These are phyloP conservation scores for Sordariomycetes sp. DNA, from an alignment of 2,329 filamentous ascomycete genomes.

Conservation along the genomic window DNA sequence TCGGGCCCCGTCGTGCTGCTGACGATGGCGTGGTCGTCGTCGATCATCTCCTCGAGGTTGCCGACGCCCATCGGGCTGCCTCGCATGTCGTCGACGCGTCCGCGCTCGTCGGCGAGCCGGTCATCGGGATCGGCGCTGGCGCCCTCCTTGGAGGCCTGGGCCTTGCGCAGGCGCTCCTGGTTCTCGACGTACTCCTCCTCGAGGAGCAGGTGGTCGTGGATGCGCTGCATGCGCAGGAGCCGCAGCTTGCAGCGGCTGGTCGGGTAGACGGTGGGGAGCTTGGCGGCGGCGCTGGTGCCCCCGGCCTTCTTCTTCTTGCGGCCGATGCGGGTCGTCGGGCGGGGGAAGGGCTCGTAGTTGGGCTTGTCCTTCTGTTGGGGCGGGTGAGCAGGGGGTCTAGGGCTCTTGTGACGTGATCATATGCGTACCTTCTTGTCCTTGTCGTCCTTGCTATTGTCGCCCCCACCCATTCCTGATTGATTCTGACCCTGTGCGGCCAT, in stretches of 20 bases:
- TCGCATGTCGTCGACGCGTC: conserved; percentile 94
- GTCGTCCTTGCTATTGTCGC: conserved; percentile 65
- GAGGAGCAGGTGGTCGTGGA: conserved; percentile 91
- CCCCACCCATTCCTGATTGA: conserved; percentile 74
- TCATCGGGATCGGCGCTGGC: conserved; percentile 67
- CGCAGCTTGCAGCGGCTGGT: conserved; percentile 96
- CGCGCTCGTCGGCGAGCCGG: conserved; percentile 86
- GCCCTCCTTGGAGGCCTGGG: conserved; percentile 69
- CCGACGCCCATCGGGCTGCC: conserved; percentile 98
- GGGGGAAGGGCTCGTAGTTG: conserved; percentile 97
- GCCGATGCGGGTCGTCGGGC: conserved; percentile 91
- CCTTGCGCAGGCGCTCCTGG: conserved; percentile 89
- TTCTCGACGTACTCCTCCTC: conserved; percentile 99
- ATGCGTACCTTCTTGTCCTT: conserved; percentile 82
- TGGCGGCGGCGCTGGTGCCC: conserved; percentile 87
- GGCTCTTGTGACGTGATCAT: neutral
- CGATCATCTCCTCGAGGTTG: conserved; percentile 95
- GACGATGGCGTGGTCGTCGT: conserved; percentile 97
- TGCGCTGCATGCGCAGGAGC: conserved; percentile 94
- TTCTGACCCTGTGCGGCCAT: conserved; percentile 54
- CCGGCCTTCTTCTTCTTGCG: conserved; percentile 97
- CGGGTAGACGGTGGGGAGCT: conserved; percentile 87
- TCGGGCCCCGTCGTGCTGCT: conserved; percentile 95
- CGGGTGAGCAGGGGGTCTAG: neutral
- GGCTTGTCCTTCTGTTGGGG: conserved; percentile 85